A percentile compares a stretch with the other conserved stretches of the same genome.
Conservation (phyloP, 2,329 filamentous ascomycete genomes). For the Scleromitrula shiraiana region DNA sequence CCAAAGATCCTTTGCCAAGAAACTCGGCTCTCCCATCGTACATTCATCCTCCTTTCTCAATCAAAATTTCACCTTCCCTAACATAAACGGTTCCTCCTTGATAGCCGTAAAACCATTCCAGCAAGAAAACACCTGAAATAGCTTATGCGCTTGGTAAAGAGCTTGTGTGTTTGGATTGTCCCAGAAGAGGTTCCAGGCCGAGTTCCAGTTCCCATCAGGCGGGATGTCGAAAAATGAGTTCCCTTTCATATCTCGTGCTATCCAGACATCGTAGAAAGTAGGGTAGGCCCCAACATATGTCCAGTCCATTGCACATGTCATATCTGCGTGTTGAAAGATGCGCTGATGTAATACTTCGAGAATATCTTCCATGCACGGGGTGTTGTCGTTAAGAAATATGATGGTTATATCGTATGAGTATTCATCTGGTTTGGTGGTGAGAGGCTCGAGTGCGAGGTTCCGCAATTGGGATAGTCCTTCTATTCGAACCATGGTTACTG, state of each 20-base stretch:
- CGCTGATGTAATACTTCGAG: conserved; percentile 47
- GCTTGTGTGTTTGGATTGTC: conserved; percentile 33
- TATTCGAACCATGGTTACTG: conserved; percentile 35
- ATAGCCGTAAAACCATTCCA: conserved; percentile 50
- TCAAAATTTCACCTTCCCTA: conserved; percentile 38
- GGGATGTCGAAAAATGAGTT: conserved; percentile 49
- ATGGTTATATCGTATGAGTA: conserved; percentile 36
- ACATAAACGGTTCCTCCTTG: conserved; percentile 38
- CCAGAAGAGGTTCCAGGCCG: conserved; percentile 44
- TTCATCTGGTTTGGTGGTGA: conserved; percentile 26
- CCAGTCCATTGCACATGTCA: conserved; percentile 54
- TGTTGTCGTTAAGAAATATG: conserved; percentile 34
- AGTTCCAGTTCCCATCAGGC: conserved; percentile 40
- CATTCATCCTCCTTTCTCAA: conserved; percentile 37
- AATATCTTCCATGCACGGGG: conserved; percentile 38
- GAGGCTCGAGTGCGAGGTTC: conserved; percentile 43
- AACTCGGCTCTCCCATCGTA: conserved; percentile 43
- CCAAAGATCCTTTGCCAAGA: conserved; percentile 52
- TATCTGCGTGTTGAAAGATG: conserved; percentile 38
- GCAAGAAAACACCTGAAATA: conserved; percentile 52
- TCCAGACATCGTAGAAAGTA: conserved; percentile 50
- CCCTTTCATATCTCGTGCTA: conserved; percentile 43
- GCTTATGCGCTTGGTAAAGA: conserved; percentile 31
- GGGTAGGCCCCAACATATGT: conserved; percentile 36
- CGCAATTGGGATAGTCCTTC: conserved; percentile 41